Percentiles rank a stretch among this genome's conserved stretches.
These are phyloP conservation scores for Talaromyces nanjingensis DNA, from an alignment of 495 filamentous ascomycete species.

Conservation along the genomic window DNA sequence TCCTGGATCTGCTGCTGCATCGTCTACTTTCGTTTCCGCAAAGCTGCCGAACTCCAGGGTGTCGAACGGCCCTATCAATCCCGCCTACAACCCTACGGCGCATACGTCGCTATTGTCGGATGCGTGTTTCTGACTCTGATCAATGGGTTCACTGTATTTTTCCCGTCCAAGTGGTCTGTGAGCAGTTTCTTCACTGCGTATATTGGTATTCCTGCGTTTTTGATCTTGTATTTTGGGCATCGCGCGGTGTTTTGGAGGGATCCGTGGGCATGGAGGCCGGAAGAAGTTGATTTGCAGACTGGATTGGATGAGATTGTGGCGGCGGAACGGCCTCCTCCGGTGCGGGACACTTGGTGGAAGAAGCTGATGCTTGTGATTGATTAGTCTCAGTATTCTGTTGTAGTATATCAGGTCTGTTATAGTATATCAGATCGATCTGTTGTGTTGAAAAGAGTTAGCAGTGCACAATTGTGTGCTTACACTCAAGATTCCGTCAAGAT, in stretches of 20 bases:
- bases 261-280: constrained; percentile 43
- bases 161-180: constrained; percentile 50
- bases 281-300: constrained; percentile 51
- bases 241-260: constrained; percentile 37
- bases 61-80: constrained; percentile 51
- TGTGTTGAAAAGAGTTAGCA: no score
- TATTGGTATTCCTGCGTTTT: constrained; percentile 55
- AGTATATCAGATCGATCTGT: no score
- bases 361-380: constrained; percentile 22
- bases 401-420: no score
- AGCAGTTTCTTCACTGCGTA: constrained; percentile 56
- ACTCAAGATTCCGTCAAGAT: no score
- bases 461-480: no score
- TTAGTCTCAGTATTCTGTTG: background rate
- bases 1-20: constrained; percentile 55
- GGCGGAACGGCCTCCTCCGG: constrained; percentile 35
- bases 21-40: constrained; percentile 56
- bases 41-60: constrained; percentile 48
- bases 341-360: constrained; percentile 27
- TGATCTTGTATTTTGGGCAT: constrained; percentile 50
- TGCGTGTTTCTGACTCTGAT: constrained; percentile 56
- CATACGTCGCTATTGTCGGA: constrained; percentile 51
- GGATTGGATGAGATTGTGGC: constrained; percentile 47
- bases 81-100: constrained; percentile 51
- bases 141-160: constrained; percentile 63